These are phyloP conservation scores for Arachnopeziza araneosa DNA, from an alignment of 2,329 filamentous ascomycete species.

Conservation along the genomic window DNA sequence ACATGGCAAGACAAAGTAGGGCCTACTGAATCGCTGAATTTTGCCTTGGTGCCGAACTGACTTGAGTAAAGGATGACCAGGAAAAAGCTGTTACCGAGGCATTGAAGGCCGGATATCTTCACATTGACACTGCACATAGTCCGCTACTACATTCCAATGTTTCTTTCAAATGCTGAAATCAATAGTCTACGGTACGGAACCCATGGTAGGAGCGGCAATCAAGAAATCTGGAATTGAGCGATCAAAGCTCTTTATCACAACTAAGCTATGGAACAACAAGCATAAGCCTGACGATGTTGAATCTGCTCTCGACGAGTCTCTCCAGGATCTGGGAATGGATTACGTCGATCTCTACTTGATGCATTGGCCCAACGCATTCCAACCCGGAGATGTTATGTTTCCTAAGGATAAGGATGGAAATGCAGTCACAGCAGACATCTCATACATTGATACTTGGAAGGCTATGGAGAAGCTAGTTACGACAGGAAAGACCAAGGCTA, in stretches of 20 bases:
- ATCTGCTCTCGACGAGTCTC: slow-evolving; percentile 29
- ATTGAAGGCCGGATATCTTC: slow-evolving; percentile 32
- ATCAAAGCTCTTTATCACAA: slow-evolving; percentile 44
- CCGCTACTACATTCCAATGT: too few species aligned
- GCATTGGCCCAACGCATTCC: slow-evolving; percentile 33
- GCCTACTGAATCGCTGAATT: too few species aligned
- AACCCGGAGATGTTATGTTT: slow-evolving; percentile 20
- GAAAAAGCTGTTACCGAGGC: slow-evolving; percentile 40
- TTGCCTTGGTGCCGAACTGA: too few species aligned
- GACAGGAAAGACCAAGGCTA: slow-evolving; percentile 47
- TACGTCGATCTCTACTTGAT: slow-evolving; percentile 37
- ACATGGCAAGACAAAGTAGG: slow-evolving; percentile 34
- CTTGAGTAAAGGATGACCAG: slow-evolving; percentile 35
- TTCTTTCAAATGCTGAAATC: too few species aligned
- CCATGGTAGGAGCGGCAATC: slow-evolving; percentile 39
- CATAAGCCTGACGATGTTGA: slow-evolving; percentile 32
- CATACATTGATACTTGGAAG: slow-evolving; percentile 48
- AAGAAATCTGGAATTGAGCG: slow-evolving; percentile 35
- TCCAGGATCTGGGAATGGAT: slow-evolving; percentile 33
- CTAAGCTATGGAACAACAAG: slow-evolving; percentile 54
- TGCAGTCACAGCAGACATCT: slow-evolving; percentile 18
- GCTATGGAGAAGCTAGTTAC: slow-evolving; percentile 51
- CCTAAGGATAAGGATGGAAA: slow-evolving; percentile 24
- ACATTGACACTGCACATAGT: slow-evolving; percentile 43
- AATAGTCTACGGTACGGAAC: slow-evolving; percentile 38